Evolutionary conservation across 306 rosid genomes (phyloP), one percentile per base, ranked within the genome.

Genomic region (Urtica urens): DNA sequence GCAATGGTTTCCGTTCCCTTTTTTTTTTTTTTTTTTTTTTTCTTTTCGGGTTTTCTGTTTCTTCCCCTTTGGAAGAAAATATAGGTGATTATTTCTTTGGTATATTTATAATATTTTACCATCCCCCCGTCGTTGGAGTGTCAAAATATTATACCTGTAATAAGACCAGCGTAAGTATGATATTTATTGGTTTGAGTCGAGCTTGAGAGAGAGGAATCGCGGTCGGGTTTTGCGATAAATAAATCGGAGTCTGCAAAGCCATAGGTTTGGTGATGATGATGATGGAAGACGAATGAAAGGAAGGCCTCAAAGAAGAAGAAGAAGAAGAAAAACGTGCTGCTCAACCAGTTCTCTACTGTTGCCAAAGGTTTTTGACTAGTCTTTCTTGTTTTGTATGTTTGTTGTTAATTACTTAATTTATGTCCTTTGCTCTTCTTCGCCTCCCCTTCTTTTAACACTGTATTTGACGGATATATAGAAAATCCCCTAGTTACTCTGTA

Each of bases 381-480:
- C 49, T 35, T 27, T 42, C 58, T 59, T 15, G 25, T 41, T 49
- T 50, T 22, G 17, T 22, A 22, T 44, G 30, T 5, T 31, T 46
- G 24, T 33, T 31, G 25, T 9, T 13, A 16, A 18, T 4, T 53
- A 12, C 22, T 25, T 67, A 40, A 10, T 9, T 21, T 13, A 2
- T 20, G 9, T 11, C 44, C 15, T 22, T 15, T 38, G 5, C 8
- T n/a, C 44, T 5, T 22, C 20, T 39, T 38, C 18, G n/a, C n/a
- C 4, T 39, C 15, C 22, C 8, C 34, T 45, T 60, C 42, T 34
- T 57, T 41, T 38, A 60, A 51, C 30, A 34, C 24, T 48, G 13
- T 57, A 23, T 23, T 7, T 66, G 60, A 62, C 53, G 61, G 35
- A 50, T 28, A 62, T 45, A 64, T 40, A 51, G 23, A n/a, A 5